Percentiles rank a stretch among this genome's conserved stretches.
Evolutionary conservation across 1,284 basidiomycete genomes (phyloP).

Genomic region (Ustilago lituana): DNA sequence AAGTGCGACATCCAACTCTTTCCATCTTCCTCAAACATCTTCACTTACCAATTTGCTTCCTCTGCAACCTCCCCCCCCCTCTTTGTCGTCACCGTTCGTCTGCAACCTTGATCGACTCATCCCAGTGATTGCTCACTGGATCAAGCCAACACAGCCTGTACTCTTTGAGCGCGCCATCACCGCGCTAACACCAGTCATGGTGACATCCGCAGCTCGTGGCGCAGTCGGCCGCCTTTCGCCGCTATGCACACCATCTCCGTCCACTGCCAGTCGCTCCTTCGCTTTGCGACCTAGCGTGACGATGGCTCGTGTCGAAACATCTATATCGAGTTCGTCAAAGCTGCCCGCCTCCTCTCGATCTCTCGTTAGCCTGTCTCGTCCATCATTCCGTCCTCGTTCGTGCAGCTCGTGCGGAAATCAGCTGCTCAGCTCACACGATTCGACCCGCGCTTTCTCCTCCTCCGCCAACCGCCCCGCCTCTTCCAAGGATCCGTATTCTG

Average conservation of each 20-base stretch:
- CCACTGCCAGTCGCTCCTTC: constrained; percentile 16
- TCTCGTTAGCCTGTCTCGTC: constrained; percentile 28
- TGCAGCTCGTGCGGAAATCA: constrained; percentile 30
- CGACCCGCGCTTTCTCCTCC: constrained; percentile 23
- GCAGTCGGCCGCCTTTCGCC: constrained; percentile 26
- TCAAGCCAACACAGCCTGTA: too few species aligned
- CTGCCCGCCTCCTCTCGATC: constrained; percentile 27
- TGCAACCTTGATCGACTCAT: too few species aligned
- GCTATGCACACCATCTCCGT: constrained; percentile 21
- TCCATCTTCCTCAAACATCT: too few species aligned
- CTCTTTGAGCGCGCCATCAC: too few species aligned
- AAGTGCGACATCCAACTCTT: constrained; percentile 4
- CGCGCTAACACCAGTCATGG: constrained; percentile 21
- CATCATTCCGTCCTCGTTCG: constrained; percentile 2
- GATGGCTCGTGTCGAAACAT: background rate
- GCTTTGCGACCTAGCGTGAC: constrained; percentile 5
- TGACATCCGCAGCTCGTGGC: constrained; percentile 27
- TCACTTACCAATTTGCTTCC: too few species aligned
- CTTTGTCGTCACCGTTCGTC: too few species aligned
- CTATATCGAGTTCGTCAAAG: constrained; percentile 10
- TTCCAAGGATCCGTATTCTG: constrained; percentile 88
- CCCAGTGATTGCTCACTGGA: too few species aligned
- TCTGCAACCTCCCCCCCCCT: too few species aligned
- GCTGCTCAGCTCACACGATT: background rate
- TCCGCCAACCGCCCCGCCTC: constrained; percentile 18